Conservation (phyloP, 345 rosid genomes). For the Acer campestre region DNA sequence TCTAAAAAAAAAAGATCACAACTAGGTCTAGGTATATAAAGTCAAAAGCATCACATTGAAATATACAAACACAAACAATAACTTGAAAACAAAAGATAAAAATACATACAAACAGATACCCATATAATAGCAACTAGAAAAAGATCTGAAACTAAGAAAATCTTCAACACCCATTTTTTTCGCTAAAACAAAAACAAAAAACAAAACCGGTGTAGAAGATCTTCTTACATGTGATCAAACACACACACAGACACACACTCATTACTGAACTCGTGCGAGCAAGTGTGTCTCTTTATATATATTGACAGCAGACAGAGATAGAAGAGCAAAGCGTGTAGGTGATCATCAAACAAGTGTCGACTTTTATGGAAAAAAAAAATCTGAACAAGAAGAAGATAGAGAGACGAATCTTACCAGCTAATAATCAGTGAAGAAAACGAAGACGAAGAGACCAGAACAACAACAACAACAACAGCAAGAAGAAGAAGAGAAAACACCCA, state of each 20-base stretch:
- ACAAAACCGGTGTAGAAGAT: conserved; percentile 27
- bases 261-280: neutral
- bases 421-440: neutral
- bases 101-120: conserved; percentile 10
- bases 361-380: neutral
- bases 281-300: too few species aligned
- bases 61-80: neutral
- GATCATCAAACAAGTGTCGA: conserved; percentile 13
- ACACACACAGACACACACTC: neutral
- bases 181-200: conserved; percentile 13
- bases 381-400: neutral
- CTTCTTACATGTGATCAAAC: conserved; percentile 33
- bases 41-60: conserved; percentile 9
- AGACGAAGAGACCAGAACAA: neutral
- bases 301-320: neutral
- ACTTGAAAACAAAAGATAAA: neutral
- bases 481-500: neutral
- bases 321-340: neutral
- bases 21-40: neutral
- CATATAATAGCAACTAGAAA: neutral
- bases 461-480: too few species aligned
- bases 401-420: conserved; percentile 51
- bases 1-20: neutral
- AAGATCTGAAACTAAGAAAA: conserved; percentile 25
- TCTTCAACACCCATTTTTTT: neutral